Evolutionary conservation across 306 rosid genomes (phyloP).

Genomic region (Malus asiatica): DNA sequence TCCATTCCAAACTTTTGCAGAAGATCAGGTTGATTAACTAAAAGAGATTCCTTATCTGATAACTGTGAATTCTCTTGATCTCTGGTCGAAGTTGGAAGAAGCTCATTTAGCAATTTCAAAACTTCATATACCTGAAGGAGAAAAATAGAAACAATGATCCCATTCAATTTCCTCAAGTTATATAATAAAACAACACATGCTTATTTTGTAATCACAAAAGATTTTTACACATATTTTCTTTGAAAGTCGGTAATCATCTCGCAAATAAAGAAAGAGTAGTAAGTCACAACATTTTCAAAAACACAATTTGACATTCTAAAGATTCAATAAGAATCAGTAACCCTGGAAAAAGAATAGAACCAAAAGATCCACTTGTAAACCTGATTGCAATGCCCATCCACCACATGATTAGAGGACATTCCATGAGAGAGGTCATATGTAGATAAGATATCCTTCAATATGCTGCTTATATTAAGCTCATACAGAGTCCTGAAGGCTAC

Average conservation of each 20-base stretch:
- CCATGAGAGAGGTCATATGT: conserved; percentile 61
- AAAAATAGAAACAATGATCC: conserved; percentile 4
- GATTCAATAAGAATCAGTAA: background rate
- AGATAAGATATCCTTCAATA: conserved; percentile 64
- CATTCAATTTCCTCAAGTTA: background rate
- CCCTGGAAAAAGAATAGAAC: conserved; percentile 10
- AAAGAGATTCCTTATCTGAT: conserved; percentile 53
- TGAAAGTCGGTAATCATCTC: background rate
- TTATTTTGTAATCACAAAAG: background rate
- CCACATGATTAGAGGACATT: conserved; percentile 50
- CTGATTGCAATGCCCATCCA: conserved; percentile 78
- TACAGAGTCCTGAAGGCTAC: conserved; percentile 68
- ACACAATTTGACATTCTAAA: background rate
- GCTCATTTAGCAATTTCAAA: conserved; percentile 78
- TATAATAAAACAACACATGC: background rate
- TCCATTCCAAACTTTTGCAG: conserved; percentile 71
- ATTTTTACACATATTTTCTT: background rate
- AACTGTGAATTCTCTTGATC: conserved; percentile 49
- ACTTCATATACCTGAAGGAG: conserved; percentile 66
- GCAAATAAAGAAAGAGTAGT: background rate
- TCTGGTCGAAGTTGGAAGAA: conserved; percentile 56
- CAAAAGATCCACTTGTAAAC: conserved; percentile 33
- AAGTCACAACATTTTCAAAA: background rate
- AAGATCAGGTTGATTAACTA: conserved; percentile 47
- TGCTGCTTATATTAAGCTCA: conserved; percentile 71